Conservation (phyloP, 202 grass and related monocot species). For the Setaria italica region DNA sequence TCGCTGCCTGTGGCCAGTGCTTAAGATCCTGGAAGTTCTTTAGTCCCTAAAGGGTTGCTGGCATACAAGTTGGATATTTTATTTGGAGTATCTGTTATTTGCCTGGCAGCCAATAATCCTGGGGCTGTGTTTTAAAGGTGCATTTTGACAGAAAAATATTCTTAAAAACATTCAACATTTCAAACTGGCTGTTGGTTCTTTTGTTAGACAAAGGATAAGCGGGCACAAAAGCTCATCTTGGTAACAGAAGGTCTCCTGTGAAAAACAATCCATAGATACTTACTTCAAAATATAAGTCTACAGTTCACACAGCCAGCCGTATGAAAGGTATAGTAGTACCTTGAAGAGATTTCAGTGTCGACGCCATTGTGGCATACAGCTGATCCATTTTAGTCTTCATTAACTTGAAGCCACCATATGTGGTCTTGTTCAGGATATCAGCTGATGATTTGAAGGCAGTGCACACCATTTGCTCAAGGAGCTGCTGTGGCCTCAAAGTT, state of each 20-base stretch:
- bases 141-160: neutral
- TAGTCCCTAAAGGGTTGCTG: conserved; percentile 4
- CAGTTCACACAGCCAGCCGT: conserved; percentile 2
- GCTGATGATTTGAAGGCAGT: conserved; percentile 85
- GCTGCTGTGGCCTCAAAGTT: conserved; percentile 87
- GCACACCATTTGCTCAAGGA: conserved; percentile 95
- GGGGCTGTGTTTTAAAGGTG: neutral
- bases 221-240: conserved; percentile 24
- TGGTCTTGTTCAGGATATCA: conserved; percentile 80
- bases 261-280: conserved; percentile 15
- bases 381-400: conserved; percentile 91
- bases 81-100: conserved; percentile 1
- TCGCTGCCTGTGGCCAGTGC: neutral
- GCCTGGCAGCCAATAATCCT: conserved; percentile 16
- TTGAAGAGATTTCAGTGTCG: conserved; percentile 79
- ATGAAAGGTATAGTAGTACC: conserved; percentile 51
- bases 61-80: conserved; percentile 24
- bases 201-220: conserved; percentile 19
- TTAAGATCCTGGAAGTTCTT: neutral
- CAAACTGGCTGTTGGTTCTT: conserved; percentile 9
- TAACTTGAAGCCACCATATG: conserved; percentile 80
- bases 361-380: conserved; percentile 85
- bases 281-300: conserved; percentile 1
- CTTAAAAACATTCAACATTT: neutral
- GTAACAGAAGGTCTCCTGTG: neutral